These are phyloP conservation scores for Aspergillus bridgeri DNA, from an alignment of 495 filamentous ascomycete genomes.

Conservation along the genomic window DNA sequence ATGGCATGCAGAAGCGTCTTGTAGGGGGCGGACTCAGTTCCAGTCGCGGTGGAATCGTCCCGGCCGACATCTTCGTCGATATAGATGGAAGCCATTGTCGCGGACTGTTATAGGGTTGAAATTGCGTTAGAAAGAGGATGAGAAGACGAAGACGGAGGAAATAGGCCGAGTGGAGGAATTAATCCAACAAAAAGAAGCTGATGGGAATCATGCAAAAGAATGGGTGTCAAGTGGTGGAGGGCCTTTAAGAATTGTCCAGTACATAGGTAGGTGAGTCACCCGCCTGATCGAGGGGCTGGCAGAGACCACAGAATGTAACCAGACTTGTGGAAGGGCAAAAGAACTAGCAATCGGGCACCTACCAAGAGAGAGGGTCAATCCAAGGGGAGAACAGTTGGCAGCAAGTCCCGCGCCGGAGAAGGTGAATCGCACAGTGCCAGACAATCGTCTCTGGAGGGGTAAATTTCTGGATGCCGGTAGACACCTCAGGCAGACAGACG, in stretches of 20 bases:
- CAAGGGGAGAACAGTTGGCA: not conserved
- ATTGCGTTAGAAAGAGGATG: not conserved
- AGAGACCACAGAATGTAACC: slow-evolving; percentile 1
- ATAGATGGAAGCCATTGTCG: slow-evolving; percentile 56
- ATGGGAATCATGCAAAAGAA: not conserved
- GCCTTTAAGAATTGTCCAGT: not conserved
- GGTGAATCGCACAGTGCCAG: slow-evolving; percentile 25
- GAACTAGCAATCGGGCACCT: not conserved
- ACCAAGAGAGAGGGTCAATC: not conserved
- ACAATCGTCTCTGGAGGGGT: slow-evolving; percentile 32
- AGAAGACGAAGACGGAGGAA: not conserved
- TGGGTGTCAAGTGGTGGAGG: not conserved
- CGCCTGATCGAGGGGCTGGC: slow-evolving; percentile 3
- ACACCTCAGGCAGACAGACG: slow-evolving; percentile 31
- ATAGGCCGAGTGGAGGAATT: not conserved
- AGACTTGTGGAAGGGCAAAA: not conserved
- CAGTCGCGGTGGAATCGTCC: slow-evolving; percentile 65
- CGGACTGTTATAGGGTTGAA: slow-evolving; percentile 3
- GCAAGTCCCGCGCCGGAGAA: slow-evolving; percentile 11
- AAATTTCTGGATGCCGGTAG: slow-evolving; percentile 30
- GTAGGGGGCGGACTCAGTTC: slow-evolving; percentile 70
- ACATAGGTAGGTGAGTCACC: not conserved
- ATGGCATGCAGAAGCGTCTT: slow-evolving; percentile 76
- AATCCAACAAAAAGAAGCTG: not conserved
- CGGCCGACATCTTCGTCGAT: slow-evolving; percentile 75